phyloP scores from a whole-genome alignment of 2,329 filamentous ascomycete genomes.

The Alternaria burnsii region DNA sequence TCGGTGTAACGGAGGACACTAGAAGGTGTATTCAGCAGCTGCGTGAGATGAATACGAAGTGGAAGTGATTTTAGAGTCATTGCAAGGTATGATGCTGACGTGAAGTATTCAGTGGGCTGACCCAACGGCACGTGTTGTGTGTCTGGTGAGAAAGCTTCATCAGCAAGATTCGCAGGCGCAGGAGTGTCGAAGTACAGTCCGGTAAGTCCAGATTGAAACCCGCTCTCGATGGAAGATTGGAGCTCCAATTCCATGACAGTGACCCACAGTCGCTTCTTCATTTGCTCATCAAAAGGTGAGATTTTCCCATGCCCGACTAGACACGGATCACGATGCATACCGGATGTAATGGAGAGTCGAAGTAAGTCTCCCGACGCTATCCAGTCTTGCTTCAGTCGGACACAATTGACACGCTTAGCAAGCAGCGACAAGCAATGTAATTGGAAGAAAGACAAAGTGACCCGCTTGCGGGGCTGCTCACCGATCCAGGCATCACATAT shows the following conservation, averaged over 20 bases:
- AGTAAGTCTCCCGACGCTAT: conserved; percentile 60
- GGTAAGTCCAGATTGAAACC: conserved; percentile 58
- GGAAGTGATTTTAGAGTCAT: conserved; percentile 36
- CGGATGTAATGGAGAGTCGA: conserved; percentile 62
- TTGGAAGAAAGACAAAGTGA: conserved; percentile 60
- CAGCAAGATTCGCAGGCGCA: conserved; percentile 60
- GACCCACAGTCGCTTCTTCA: conserved; percentile 65
- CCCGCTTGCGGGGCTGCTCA: conserved; percentile 61
- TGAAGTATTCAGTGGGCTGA: conserved; percentile 40
- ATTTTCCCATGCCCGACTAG: conserved; percentile 45
- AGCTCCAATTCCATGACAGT: conserved; percentile 66
- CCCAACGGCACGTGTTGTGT: conserved; percentile 33
- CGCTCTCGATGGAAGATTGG: conserved; percentile 63
- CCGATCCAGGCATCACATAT: conserved; percentile 55
- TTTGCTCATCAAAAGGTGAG: conserved; percentile 58
- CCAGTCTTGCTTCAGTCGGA: conserved; percentile 65
- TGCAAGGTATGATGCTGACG: conserved; percentile 41
- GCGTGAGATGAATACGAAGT: conserved; percentile 43
- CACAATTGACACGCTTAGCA: conserved; percentile 60
- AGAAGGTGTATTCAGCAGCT: conserved; percentile 45
- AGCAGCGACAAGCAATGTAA: conserved; percentile 61
- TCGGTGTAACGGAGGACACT: conserved; percentile 42
- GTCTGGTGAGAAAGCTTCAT: conserved; percentile 55
- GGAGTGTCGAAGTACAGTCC: conserved; percentile 59
- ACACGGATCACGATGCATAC: conserved; percentile 61